phyloP scores from a whole-genome alignment of 768 basidiomycete species.

The Solioccasus polychromus region DNA sequence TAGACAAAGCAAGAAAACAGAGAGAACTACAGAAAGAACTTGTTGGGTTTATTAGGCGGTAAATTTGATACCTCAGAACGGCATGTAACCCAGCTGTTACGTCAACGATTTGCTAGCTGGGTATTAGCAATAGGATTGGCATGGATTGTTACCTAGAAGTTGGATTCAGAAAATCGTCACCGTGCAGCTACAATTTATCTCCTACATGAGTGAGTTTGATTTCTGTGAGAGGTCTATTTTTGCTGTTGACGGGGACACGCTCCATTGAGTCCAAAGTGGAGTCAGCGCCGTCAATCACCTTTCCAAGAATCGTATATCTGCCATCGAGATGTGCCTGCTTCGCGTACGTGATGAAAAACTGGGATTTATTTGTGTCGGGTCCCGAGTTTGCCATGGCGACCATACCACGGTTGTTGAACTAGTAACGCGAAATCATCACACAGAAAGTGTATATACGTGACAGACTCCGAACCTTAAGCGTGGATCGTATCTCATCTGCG shows the following conservation, averaged over 20 bases:
- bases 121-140: constrained; percentile 94
- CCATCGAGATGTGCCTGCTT: constrained; percentile 94
- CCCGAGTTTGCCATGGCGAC: constrained; percentile 99
- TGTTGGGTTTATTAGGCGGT: constrained; percentile 80
- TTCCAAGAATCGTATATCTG: constrained; percentile 93
- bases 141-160: constrained; percentile 75
- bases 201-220: constrained; percentile 80
- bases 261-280: constrained; percentile 94
- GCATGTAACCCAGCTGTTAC: constrained; percentile 7
- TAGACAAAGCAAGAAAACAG: constrained; percentile 77
- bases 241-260: constrained; percentile 83
- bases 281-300: constrained; percentile 98
- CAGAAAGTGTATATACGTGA: too few relatives aligned
- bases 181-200: neutral
- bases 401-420: constrained; percentile 95
- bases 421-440: neutral
- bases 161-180: neutral
- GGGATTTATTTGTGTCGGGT: constrained; percentile 88
- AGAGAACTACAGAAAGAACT: constrained; percentile 89
- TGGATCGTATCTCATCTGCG: constrained; percentile 88
- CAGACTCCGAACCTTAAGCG: constrained; percentile 68
- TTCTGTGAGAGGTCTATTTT: constrained; percentile 83
- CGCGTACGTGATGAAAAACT: constrained; percentile 86
- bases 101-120: constrained; percentile 28
- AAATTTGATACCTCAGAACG: constrained; percentile 17